phyloP scores from a whole-genome alignment of 2,329 filamentous ascomycete species.

The Ophiognomonia clavigignenti-juglandacearum region DNA sequence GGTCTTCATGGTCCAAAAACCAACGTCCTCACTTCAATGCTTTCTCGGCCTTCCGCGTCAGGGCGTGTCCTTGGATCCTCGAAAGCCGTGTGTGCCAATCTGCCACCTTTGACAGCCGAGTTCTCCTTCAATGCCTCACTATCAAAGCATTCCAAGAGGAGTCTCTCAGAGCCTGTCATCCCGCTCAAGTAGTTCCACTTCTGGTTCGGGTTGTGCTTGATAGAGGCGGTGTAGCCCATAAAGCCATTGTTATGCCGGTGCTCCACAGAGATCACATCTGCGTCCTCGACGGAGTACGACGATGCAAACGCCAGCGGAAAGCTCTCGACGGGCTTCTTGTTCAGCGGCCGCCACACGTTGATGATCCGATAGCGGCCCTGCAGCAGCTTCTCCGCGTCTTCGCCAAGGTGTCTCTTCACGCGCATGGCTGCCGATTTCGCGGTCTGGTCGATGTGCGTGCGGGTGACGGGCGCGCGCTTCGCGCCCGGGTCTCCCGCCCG shows the following conservation, averaged over 20 bases:
- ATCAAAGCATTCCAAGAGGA: conserved; percentile 77
- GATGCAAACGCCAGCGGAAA: conserved; percentile 67
- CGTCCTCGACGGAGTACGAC: conserved; percentile 53
- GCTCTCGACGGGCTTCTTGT: conserved; percentile 55
- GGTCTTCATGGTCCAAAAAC: conserved; percentile 62
- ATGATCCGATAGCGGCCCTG: conserved; percentile 72
- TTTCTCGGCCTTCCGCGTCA: conserved; percentile 71
- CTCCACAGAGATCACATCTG: conserved; percentile 67
- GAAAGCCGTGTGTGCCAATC: conserved; percentile 74
- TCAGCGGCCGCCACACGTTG: conserved; percentile 76
- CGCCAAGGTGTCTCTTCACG: conserved; percentile 60
- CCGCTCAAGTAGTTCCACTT: conserved; percentile 78
- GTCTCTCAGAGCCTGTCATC: conserved; percentile 67
- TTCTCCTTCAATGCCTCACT: conserved; percentile 50
- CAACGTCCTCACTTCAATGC: conserved; percentile 82
- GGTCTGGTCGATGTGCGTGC: conserved; percentile 84
- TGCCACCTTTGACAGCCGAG: conserved; percentile 45
- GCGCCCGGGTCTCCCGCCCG: conserved; percentile 54
- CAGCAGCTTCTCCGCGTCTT: conserved; percentile 63
- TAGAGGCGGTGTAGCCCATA: conserved; percentile 68
- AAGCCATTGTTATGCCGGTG: conserved; percentile 66
- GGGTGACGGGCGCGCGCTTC: conserved; percentile 62
- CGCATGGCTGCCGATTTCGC: conserved; percentile 58
- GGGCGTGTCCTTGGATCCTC: conserved; percentile 65
- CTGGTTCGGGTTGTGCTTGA: conserved; percentile 57